Percentiles rank a stretch among this genome's conserved stretches.
Evolutionary conservation across 1,284 basidiomycete genomes (phyloP).

Genomic region (Leccinum angustisporum): DNA sequence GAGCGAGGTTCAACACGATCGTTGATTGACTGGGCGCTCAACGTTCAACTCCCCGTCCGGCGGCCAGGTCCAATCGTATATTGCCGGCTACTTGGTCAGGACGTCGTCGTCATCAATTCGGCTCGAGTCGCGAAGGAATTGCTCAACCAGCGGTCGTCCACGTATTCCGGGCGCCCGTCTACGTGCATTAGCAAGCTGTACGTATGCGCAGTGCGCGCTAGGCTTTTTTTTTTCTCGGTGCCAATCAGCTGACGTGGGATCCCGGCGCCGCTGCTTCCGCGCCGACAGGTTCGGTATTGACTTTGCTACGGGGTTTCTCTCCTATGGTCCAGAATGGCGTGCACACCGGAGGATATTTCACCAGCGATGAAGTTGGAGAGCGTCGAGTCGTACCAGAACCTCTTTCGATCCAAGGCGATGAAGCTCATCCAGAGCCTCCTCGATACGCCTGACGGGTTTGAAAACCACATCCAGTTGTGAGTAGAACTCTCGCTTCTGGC

Average conservation of each 20-base stretch:
- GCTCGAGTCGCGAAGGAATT: constrained; percentile 27
- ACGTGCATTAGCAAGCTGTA: constrained; percentile 28
- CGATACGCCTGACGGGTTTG: constrained; percentile 25
- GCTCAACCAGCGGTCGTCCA: constrained; percentile 32
- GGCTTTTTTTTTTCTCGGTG: not conserved
- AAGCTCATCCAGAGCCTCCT: constrained; percentile 24
- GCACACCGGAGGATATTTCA: constrained; percentile 34
- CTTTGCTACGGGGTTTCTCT: constrained; percentile 33
- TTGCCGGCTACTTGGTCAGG: constrained; percentile 27
- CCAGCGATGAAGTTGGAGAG: constrained; percentile 23
- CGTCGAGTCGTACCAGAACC: constrained; percentile 17
- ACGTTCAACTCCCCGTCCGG: not conserved
- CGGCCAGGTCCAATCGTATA: constrained; percentile 29
- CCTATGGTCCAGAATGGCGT: constrained; percentile 32
- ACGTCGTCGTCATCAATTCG: constrained; percentile 31
- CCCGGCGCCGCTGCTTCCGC: not conserved
- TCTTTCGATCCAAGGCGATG: constrained; percentile 24
- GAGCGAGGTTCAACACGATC: not conserved
- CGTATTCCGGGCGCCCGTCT: constrained; percentile 32
- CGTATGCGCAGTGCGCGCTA: not conserved
- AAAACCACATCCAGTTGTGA: constrained; percentile 27
- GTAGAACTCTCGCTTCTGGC: not conserved
- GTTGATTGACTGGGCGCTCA: not conserved
- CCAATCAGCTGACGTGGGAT: not conserved
- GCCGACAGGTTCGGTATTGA: constrained; percentile 32